Base-by-base conservation (phyloP, 306 rosid species). In the Rosa persica region DNA sequence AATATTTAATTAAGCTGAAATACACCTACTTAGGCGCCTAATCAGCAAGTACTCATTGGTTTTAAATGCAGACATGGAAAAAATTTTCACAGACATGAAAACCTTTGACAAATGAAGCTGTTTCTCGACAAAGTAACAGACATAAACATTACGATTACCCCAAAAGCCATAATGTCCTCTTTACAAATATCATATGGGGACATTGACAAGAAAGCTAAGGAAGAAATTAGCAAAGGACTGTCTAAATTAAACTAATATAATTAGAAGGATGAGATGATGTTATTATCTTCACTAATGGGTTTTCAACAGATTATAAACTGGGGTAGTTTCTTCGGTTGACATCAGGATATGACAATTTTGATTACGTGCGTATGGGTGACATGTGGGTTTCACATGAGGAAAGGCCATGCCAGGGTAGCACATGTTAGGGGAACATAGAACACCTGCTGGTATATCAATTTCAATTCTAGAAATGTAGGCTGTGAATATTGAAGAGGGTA, bases 361-460 rank as follows among this genome's bases (percentile, higher is more conserved):
- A 84, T 87, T 83, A 83, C 83, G 87, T 80, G 77, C 86, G 87
- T 78, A 86, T 87, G 89, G 89, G 73, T 86, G 80, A 78, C 97
- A 88, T 86, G 89, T 92, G 97, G 91, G 93, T 84, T 86, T 88
- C 93, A 92, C 97, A 89, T 92, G 97, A 88, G 77, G 67, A 46
- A 40, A 39, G 71, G 48, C 71, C 71, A 67, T 67, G 76, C 40
- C 79, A 78, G 54, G 82, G 6, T 40, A 79, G 83, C 88, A 87
- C 88, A 88, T 85, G 88, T 68, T 23, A 87, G 72, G 94, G 93
- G 91, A 90, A 87, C 89, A 85, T 78, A 88, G 87, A 85, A 88
- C 93, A 83, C 93, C 93, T 89, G 97, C 92, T 61, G 11, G 72
- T 64, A 16, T 64, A 7, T 65, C 70, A 65, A 65, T 17, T 34